Conservation (phyloP, 164 flowering plant genomes). For the Protea cynaroides region DNA sequence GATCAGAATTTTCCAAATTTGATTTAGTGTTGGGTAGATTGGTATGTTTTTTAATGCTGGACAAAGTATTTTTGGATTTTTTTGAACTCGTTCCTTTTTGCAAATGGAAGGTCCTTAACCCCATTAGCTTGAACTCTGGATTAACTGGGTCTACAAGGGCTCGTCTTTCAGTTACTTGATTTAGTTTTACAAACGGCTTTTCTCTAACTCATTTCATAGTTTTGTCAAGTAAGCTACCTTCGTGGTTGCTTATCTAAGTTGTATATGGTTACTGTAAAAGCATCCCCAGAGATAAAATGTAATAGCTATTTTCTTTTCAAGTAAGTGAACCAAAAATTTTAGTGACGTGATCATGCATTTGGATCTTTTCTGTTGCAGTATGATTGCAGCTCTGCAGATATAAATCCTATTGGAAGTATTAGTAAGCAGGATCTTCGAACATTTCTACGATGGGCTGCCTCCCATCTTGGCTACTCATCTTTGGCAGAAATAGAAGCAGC, state of each 20-base stretch:
- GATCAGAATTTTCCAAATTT: neutral
- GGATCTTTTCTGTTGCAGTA: slow-evolving; percentile 41
- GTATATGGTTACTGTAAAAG: neutral
- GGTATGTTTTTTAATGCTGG: neutral
- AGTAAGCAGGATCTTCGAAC: slow-evolving; percentile 87
- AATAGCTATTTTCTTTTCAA: neutral
- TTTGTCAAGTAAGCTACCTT: neutral
- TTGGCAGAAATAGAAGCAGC: slow-evolving; percentile 93
- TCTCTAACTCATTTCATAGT: neutral
- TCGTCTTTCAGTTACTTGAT: neutral
- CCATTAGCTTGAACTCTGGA: neutral
- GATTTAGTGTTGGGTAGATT: neutral
- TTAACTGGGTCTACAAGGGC: neutral
- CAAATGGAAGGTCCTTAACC: too few relatives aligned
- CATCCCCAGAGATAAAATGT: neutral
- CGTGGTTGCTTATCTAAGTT: neutral
- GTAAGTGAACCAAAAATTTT: neutral
- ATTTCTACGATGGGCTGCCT: slow-evolving; percentile 87
- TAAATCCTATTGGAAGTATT: slow-evolving; percentile 96
- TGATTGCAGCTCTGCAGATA: slow-evolving; percentile 98
- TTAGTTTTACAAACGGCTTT: neutral
- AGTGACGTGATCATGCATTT: slow-evolving; percentile 1
- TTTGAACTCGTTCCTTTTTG: neutral
- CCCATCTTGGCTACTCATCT: slow-evolving; percentile 72
- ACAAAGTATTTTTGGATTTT: neutral